These are phyloP conservation scores for Rosa persica DNA, from an alignment of 306 rosid species.

Conservation along the genomic window DNA sequence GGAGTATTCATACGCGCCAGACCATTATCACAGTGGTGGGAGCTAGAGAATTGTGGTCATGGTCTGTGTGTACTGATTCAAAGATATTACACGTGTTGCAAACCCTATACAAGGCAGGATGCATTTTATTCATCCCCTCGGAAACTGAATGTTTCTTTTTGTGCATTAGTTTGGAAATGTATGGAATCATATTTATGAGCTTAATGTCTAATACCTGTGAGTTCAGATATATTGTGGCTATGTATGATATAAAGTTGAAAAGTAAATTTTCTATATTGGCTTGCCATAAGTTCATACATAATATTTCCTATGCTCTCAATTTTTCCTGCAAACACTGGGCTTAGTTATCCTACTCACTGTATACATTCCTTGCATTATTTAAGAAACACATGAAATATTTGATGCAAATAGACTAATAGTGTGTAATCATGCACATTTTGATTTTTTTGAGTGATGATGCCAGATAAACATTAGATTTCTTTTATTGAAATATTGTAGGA, in stretches of 20 bases:
- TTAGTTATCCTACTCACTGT: background rate
- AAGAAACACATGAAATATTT: background rate
- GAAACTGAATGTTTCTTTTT: background rate
- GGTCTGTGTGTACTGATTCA: background rate
- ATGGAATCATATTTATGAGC: background rate
- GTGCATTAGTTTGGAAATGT: background rate
- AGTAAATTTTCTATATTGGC: background rate
- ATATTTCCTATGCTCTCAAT: background rate
- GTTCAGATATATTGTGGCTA: background rate
- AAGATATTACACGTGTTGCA: background rate
- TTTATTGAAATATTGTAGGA: constrained; percentile 1
- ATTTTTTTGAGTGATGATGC: background rate
- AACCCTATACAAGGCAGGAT: background rate
- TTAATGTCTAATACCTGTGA: background rate
- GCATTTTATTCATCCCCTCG: background rate
- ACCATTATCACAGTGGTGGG: background rate
- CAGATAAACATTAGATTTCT: background rate
- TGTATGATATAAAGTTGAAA: background rate
- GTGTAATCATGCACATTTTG: background rate
- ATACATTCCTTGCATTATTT: too few relatives aligned
- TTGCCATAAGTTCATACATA: background rate
- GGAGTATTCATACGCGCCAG: too few relatives aligned
- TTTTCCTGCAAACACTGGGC: background rate
- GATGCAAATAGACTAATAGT: background rate
- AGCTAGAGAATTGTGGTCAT: background rate